Percentiles rank a stretch among this genome's conserved stretches.
phyloP scores from a whole-genome alignment of 2,329 filamentous ascomycete genomes.

The Colletotrichum acutatum region DNA sequence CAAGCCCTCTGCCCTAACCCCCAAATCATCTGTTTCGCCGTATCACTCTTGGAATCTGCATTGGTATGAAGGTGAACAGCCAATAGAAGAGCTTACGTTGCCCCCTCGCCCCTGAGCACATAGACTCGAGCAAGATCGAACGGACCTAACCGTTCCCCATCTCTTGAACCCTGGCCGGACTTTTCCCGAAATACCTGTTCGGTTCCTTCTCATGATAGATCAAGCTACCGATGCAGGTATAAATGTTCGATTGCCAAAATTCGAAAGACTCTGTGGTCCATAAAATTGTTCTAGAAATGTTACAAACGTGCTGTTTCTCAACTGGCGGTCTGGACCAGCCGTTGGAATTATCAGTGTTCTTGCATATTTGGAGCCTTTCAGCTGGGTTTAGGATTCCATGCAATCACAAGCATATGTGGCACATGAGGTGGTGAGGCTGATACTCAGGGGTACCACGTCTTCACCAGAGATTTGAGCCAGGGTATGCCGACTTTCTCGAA shows the following conservation, averaged over 20 bases:
- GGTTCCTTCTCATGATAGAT: background rate
- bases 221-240: background rate
- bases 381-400: background rate
- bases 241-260: conserved; percentile 1
- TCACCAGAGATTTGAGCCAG: background rate
- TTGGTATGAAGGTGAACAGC: background rate
- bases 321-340: conserved; percentile 13
- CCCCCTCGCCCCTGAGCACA: background rate
- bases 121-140: background rate
- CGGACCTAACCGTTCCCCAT: background rate
- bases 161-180: background rate
- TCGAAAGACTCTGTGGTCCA: background rate
- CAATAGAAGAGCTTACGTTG: background rate
- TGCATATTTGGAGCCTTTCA: background rate
- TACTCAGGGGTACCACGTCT: conserved; percentile 12
- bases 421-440: background rate
- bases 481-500: background rate
- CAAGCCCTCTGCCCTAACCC: background rate
- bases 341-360: background rate
- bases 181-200: background rate
- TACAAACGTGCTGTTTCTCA: background rate
- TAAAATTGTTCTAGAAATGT: background rate
- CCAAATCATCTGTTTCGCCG: conserved; percentile 17
- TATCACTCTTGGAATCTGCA: background rate
- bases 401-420: background rate